Conservation (phyloP, 2,329 filamentous ascomycete genomes). For the Fusarium vanettenii region DNA sequence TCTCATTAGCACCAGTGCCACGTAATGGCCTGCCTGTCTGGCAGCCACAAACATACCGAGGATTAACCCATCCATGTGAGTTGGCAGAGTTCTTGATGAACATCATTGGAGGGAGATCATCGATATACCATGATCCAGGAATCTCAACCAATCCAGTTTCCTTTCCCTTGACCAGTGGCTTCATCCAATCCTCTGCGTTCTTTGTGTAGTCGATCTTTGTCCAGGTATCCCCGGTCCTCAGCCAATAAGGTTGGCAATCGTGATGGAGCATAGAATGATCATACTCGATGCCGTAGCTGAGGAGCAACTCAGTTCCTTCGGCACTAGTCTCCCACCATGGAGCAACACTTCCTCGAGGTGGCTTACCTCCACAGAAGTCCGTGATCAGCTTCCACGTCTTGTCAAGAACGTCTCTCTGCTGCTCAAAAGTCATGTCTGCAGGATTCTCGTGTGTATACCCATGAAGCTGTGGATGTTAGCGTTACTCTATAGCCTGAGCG, state of each 20-base stretch:
- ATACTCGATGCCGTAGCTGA: slow-evolving; percentile 76
- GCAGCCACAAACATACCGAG: slow-evolving; percentile 44
- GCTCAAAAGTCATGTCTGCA: slow-evolving; percentile 76
- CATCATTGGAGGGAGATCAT: slow-evolving; percentile 77
- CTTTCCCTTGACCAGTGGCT: slow-evolving; percentile 68
- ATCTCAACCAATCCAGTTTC: slow-evolving; percentile 75
- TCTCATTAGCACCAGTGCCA: too few relatives aligned
- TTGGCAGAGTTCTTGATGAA: slow-evolving; percentile 75
- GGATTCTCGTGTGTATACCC: slow-evolving; percentile 83
- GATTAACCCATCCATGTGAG: slow-evolving; percentile 68
- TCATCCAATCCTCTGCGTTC: slow-evolving; percentile 46
- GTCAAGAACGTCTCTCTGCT: slow-evolving; percentile 81
- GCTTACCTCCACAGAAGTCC: slow-evolving; percentile 72
- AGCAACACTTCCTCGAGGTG: slow-evolving; percentile 77
- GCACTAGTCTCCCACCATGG: slow-evolving; percentile 80
- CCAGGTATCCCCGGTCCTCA: slow-evolving; percentile 74
- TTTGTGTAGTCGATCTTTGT: slow-evolving; percentile 73
- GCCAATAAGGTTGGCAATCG: slow-evolving; percentile 74
- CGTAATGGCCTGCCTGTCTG: neutral
- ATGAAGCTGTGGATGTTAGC: slow-evolving; percentile 69
- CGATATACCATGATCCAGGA: slow-evolving; percentile 70
- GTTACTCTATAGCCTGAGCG: neutral
- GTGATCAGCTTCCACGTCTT: slow-evolving; percentile 79
- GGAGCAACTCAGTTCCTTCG: slow-evolving; percentile 73
- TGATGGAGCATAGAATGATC: slow-evolving; percentile 73